Conservation (phyloP, 768 basidiomycete genomes). For the Podaxis sp. region DNA sequence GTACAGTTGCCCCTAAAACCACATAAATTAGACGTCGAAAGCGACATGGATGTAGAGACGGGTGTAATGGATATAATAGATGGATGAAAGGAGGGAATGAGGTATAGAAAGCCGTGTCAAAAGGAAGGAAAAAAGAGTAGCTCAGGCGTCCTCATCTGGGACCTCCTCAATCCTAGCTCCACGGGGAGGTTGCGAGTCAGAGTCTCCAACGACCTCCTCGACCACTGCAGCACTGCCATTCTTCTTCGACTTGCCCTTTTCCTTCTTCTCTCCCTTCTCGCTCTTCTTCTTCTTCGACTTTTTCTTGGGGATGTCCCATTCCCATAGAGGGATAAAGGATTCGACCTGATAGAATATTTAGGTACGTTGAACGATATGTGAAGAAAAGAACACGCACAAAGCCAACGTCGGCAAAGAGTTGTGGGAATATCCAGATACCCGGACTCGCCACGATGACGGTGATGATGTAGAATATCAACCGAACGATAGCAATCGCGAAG, state of each 20-base stretch:
- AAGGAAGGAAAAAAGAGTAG: not conserved
- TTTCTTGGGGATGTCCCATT: constrained; percentile 88
- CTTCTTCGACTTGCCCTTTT: constrained; percentile 38
- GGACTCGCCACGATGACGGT: constrained; percentile 83
- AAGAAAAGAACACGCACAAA: constrained; percentile 62
- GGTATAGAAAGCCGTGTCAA: not conserved
- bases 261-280: constrained; percentile 46
- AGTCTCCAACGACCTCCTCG: constrained; percentile 44
- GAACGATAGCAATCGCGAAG: constrained; percentile 85
- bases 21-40: constrained; percentile 6
- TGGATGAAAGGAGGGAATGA: constrained; percentile 6
- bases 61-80: constrained; percentile 5
- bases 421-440: constrained; percentile 99
- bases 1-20: constrained; percentile 7
- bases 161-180: constrained; percentile 45
- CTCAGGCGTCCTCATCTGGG: constrained; percentile 33
- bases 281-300: constrained; percentile 65
- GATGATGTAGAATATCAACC: constrained; percentile 90
- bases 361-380: not conserved
- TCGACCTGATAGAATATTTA: constrained; percentile 62
- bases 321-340: constrained; percentile 95
- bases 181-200: constrained; percentile 36
- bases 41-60: constrained; percentile 5
- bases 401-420: constrained; percentile 96
- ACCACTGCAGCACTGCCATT: constrained; percentile 38